Evolutionary conservation across 805 yeast genomes (phyloP).

Genomic region (Starmerella apicola): DNA sequence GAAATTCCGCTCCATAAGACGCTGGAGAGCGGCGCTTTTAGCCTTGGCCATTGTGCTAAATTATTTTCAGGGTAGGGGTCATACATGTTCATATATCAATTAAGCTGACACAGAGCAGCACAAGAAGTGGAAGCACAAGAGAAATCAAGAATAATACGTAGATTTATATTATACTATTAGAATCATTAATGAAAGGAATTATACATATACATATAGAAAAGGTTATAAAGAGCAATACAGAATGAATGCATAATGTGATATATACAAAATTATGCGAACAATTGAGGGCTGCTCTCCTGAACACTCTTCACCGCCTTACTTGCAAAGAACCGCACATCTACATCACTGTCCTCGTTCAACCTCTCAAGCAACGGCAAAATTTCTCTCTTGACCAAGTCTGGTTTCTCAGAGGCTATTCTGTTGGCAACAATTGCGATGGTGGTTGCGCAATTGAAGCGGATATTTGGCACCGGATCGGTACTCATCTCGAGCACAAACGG

Average conservation of each 20-base stretch:
- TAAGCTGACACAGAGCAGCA: too few species aligned
- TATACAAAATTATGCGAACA: slow-evolving; percentile 1
- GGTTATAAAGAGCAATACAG: too few species aligned
- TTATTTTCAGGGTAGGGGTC: not conserved
- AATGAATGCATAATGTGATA: not conserved
- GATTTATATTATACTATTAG: too few species aligned
- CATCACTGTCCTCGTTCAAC: slow-evolving; percentile 61
- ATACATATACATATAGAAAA: too few species aligned
- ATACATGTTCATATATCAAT: too few species aligned
- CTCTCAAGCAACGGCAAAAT: slow-evolving; percentile 55
- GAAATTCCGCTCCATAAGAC: slow-evolving; percentile 17
- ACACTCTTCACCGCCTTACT: slow-evolving; percentile 42
- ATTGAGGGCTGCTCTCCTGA: slow-evolving; percentile 11
- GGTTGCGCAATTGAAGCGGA: slow-evolving; percentile 89
- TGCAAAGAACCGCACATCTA: slow-evolving; percentile 83
- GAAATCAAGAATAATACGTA: too few species aligned
- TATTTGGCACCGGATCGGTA: slow-evolving; percentile 82
- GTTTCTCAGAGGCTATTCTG: slow-evolving; percentile 33
- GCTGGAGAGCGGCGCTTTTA: slow-evolving; percentile 10
- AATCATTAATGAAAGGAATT: not conserved
- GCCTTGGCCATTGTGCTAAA: not conserved
- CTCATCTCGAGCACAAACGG: slow-evolving; percentile 68
- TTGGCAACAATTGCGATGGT: slow-evolving; percentile 48
- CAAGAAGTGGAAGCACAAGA: too few species aligned
- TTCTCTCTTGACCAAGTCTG: slow-evolving; percentile 34